Conservation (phyloP, 257 asterid species). For the Fraxinus pennsylvanica region DNA sequence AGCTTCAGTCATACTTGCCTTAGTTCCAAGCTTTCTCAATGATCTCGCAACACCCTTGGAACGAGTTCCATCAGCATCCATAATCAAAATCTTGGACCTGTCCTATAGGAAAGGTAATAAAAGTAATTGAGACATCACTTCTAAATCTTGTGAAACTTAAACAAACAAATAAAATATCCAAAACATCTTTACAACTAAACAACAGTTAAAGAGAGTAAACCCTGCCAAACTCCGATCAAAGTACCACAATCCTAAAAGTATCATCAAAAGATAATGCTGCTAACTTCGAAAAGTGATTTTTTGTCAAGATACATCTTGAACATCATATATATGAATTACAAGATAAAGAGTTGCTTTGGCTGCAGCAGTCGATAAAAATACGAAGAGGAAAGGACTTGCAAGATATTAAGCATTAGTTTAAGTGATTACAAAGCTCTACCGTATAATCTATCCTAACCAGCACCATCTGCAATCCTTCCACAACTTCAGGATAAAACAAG, state of each 20-base stretch:
- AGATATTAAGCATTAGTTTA: neutral
- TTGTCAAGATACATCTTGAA: neutral
- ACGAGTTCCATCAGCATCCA: constrained; percentile 89
- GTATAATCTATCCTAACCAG: neutral
- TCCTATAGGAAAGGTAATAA: constrained; percentile 44
- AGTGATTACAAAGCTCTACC: neutral
- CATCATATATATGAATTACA: neutral
- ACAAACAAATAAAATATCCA: neutral
- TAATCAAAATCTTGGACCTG: constrained; percentile 78
- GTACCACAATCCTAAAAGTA: neutral
- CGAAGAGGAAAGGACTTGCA: neutral
- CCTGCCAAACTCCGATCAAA: neutral
- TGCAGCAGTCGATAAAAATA: neutral
- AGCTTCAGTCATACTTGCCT: constrained; percentile 52
- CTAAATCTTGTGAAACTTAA: constrained; percentile 4
- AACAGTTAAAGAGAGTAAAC: neutral
- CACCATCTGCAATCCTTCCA: neutral
- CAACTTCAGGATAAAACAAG: neutral
- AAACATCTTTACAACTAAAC: neutral
- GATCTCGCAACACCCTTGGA: constrained; percentile 87
- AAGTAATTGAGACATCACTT: constrained; percentile 32
- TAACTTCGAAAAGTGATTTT: neutral
- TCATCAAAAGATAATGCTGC: neutral
- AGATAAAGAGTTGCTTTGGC: neutral
- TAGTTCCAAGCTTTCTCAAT: constrained; percentile 72